Conservation (phyloP, 768 basidiomycete species). For the Naganishia friedmannii region DNA sequence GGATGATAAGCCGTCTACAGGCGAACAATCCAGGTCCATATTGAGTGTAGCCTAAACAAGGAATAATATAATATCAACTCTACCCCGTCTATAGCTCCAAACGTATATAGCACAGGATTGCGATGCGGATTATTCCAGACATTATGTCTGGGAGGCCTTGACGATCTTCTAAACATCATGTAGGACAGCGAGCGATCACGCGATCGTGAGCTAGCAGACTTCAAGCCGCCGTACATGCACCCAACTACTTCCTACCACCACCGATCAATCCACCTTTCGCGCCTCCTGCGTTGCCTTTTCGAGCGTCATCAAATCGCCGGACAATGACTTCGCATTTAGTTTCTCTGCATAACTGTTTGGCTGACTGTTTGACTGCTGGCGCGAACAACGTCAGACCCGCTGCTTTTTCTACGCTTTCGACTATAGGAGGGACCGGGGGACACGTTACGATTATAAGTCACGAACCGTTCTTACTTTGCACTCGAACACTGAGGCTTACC, state of each 20-base stretch:
- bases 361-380: constrained; percentile 66
- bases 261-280: constrained; percentile 11
- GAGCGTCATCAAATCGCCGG: constrained; percentile 84
- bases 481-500: constrained; percentile 57
- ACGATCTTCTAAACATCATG: not conserved
- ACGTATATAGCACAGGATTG: no score
- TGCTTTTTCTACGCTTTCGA: constrained; percentile 86
- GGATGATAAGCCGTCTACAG: no score
- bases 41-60: no score
- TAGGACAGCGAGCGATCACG: not conserved
- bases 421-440: constrained; percentile 53
- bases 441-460: not conserved
- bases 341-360: constrained; percentile 83
- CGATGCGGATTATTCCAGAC: no score
- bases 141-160: no score
- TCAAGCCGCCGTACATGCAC: not conserved
- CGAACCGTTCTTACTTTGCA: not conserved
- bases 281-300: constrained; percentile 55
- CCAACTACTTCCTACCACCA: not conserved
- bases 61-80: no score
- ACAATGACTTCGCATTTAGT: constrained; percentile 85
- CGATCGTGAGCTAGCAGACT: not conserved
- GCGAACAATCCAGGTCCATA: no score
- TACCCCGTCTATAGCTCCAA: no score
- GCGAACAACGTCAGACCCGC: constrained; percentile 87